Evolutionary conservation across 176 grass and related monocot genomes (phyloP), one percentile per base, ranked within the genome.

Genomic region (Phoenix dactylifera): DNA sequence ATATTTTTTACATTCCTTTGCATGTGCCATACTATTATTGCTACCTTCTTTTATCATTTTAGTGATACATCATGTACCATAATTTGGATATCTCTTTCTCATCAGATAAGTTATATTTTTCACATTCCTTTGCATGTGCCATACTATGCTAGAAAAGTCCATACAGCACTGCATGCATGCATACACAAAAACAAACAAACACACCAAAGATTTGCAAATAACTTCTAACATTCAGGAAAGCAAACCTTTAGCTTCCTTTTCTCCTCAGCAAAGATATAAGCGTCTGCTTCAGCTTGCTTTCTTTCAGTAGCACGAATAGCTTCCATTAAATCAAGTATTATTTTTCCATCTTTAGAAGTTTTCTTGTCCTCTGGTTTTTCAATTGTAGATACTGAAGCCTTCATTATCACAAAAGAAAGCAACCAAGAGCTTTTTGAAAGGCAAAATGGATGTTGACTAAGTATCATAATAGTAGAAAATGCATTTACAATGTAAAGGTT

Each of bases 161-260:
- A 1, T 9, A 44, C 10, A 44, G 10, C 35, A 44, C 35, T 44
- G 5, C 26, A 39, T 39, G 32, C 7, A 39, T 10, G 32, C 7
- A 14, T 44, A 35, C 48, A 52, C 10, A 23, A 25, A 66, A 16
- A 51, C 17, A 19, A 0, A 4, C 10, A 54, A 16, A 54, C 15
- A 26, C 14, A 12, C 20, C 6, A 71, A 55, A 50, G 48, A 32
- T 28, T 80, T 51, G 24, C 76, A 72, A 75, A 67, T 59, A 57
- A 52, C 7, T 9, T 48, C 17, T 12, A 30, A 14, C 22, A 56
- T 52, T 7, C 6, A 62, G 63, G 5, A 49, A 54, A 63, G 50
- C 64, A 75, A 55, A 98, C 87, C 87, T 92, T 98, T 52, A 98
- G 64, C 76, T 74, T 82, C 73, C 84, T 98, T 98, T 83, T 98